These are phyloP conservation scores for Stephania cephalantha DNA, from an alignment of 164 flowering plant species.

Conservation along the genomic window DNA sequence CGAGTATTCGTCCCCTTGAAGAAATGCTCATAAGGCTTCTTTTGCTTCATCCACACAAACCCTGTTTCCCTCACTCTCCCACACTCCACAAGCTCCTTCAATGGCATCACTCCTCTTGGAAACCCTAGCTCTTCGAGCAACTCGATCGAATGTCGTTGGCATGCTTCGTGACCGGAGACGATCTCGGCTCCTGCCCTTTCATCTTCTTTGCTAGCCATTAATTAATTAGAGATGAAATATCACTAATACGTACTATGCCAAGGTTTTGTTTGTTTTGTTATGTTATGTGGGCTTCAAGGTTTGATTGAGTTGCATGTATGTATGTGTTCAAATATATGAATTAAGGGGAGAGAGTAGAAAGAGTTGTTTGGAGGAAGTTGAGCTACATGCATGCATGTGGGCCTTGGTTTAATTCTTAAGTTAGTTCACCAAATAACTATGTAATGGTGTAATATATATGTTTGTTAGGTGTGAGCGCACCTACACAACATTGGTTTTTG, in stretches of 20 bases:
- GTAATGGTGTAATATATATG: neutral
- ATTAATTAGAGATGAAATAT: neutral
- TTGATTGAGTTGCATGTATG: neutral
- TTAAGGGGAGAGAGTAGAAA: constrained; percentile 1
- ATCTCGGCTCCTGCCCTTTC: constrained; percentile 59
- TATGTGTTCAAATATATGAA: constrained; percentile 11
- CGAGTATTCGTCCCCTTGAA: constrained; percentile 47
- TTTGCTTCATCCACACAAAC: constrained; percentile 89
- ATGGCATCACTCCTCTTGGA: constrained; percentile 69
- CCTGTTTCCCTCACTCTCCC: constrained; percentile 74
- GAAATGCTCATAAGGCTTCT: constrained; percentile 66
- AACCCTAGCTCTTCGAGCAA: constrained; percentile 75
- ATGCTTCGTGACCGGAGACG: constrained; percentile 59
- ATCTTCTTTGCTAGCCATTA: constrained; percentile 1
- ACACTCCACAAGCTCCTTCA: constrained; percentile 70
- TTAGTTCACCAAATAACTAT: constrained; percentile 22
- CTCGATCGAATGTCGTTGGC: constrained; percentile 48
- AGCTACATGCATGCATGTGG: constrained; percentile 8
- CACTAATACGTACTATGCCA: neutral
- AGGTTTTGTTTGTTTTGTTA: neutral
- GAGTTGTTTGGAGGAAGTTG: constrained; percentile 24
- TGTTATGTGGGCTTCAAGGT: neutral
- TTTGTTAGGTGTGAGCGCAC: neutral
- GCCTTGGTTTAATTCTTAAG: neutral
- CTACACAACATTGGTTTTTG: neutral